Evolutionary conservation across 805 yeast species (phyloP).

Genomic region (Saccharomyces kudriavzevii): DNA sequence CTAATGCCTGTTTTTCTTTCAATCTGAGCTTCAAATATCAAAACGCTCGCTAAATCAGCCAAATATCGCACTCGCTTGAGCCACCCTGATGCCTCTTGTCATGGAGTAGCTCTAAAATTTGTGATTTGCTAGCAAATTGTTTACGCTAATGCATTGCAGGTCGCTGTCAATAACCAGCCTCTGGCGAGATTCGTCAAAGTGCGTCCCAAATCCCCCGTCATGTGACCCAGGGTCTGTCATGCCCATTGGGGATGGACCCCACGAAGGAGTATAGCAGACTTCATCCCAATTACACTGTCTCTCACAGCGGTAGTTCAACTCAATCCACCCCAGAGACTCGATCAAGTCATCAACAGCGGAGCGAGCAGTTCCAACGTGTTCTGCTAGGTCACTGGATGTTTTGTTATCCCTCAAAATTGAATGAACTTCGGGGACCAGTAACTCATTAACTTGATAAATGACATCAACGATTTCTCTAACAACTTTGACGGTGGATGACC

Average conservation of each 20-base stretch:
- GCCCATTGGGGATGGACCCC: conserved; percentile 52
- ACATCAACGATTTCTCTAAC: conserved; percentile 32
- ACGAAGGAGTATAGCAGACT: conserved; percentile 49
- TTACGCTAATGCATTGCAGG: conserved; percentile 16
- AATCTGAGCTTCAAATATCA: too few species aligned
- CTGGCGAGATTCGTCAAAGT: conserved; percentile 12
- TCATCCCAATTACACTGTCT: conserved; percentile 39
- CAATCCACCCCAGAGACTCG: conserved; percentile 33
- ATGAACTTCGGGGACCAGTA: conserved; percentile 23
- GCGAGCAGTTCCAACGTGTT: conserved; percentile 10
- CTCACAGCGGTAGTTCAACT: conserved; percentile 36
- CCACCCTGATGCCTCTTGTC: too few species aligned
- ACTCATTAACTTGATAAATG: conserved; percentile 32
- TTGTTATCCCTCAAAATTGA: conserved; percentile 11
- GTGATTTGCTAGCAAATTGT: conserved; percentile 1
- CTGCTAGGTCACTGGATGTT: conserved; percentile 11
- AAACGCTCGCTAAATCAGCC: too few species aligned
- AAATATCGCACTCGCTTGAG: too few species aligned
- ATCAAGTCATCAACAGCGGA: conserved; percentile 17
- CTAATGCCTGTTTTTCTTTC: too few species aligned
- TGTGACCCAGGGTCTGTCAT: conserved; percentile 26
- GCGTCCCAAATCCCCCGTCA: conserved; percentile 10
- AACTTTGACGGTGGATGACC: conserved; percentile 39
- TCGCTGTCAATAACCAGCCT: conserved; percentile 15
- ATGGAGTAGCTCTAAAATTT: too few species aligned